Evolutionary conservation across 2,329 filamentous ascomycete species (phyloP), one percentile per base, ranked within the genome.

Genomic region (Didymella keratinophila): DNA sequence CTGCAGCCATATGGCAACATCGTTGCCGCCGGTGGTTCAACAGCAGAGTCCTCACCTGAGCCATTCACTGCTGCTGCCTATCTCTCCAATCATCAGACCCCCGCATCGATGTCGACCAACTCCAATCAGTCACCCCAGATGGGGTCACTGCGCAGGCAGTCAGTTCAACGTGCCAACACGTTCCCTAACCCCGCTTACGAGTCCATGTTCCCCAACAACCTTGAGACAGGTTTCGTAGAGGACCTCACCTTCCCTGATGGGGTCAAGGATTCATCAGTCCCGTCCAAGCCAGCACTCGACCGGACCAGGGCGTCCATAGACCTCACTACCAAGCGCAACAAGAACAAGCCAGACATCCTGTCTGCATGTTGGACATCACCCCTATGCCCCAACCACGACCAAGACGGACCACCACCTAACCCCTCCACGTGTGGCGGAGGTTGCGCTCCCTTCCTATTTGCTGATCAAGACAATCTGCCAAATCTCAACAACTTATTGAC

Each of bases 351-450:
- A 28, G 77, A 79, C 51, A 71, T 74, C 25, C 58, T 78, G 8
- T 76, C 77, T 25, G 75, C 76, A 16, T 79, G 77, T 61, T 79
- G 77, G 77, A 78, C 75, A 7, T 78, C 76, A 34, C 77, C 77
- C 12, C 61, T 79, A 4, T 79, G 77, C 54, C 77, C 77, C 14
- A 78, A 78, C 28, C 72, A 78, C 59, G 71, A 71, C 27, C 70
- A 76, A 43, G 72, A 76, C 32, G 75, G 72, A 4, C 67, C 73
- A 10, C 74, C 74, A 20, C 76, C 77, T 3, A 76, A 78, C 42
- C 76, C 76, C 16, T 76, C 76, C n/a, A 77, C 64, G 11, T 79
- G 77, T 48, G 76, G 75, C 36, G 76, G 74, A 20, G 76, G 70
- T 21, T 79, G 77, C 56, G 77, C 76, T 2, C 76, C 76, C 0